These are phyloP conservation scores for Boletus speciosus DNA, from an alignment of 768 basidiomycete genomes.

Conservation along the genomic window DNA sequence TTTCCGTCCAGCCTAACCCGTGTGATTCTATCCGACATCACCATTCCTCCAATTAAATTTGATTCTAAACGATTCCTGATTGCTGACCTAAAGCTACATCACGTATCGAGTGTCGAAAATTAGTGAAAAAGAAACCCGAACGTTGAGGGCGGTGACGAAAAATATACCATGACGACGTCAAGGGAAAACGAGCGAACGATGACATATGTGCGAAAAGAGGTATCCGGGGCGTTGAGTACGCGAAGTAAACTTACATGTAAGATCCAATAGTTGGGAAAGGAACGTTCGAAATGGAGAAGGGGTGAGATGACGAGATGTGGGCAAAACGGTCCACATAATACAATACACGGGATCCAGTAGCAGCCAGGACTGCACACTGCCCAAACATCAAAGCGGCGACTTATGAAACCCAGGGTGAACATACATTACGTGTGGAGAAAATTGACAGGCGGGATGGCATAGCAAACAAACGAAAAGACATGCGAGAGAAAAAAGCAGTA, in stretches of 20 bases:
- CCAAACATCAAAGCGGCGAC: neutral
- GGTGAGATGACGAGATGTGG: neutral
- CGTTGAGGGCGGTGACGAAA: neutral
- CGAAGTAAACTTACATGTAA: neutral
- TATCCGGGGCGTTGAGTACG: constrained; percentile 1
- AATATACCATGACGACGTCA: neutral
- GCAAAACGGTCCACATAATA: constrained; percentile 4
- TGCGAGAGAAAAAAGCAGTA: neutral
- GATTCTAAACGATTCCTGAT: neutral
- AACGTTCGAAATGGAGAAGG: neutral
- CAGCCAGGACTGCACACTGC: neutral
- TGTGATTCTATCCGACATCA: neutral
- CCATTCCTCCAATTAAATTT: neutral
- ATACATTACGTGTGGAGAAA: constrained; percentile 1
- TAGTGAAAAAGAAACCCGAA: neutral
- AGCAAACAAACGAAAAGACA: neutral
- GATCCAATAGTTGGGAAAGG: neutral
- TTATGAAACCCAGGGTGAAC: neutral
- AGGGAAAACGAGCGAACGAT: neutral
- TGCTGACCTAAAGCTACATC: constrained; percentile 6
- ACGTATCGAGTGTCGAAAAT: neutral
- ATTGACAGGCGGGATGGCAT: neutral
- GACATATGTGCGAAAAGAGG: neutral
- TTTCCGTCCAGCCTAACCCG: too few relatives aligned
- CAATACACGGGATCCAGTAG: constrained; percentile 14